Evolutionary conservation across 371 early-diverging fungal species (phyloP).

Genomic region (Mucor mucedo): DNA sequence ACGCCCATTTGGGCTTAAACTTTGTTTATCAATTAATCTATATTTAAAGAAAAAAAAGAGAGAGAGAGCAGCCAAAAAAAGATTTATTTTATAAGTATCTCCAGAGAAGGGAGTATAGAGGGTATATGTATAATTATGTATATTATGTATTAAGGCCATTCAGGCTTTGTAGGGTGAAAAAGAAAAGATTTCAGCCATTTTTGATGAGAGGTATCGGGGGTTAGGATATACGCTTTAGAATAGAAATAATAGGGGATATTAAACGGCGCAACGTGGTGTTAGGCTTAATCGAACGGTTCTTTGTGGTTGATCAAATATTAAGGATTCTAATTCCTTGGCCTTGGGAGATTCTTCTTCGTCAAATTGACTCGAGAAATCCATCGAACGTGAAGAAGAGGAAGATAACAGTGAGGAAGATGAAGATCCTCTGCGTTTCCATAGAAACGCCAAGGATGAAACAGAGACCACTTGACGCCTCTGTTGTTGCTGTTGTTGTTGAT

Average conservation of each 20-base stretch:
- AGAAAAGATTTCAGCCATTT: background rate
- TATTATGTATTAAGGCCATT: too few species aligned
- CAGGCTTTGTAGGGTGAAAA: background rate
- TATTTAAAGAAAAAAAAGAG: too few species aligned
- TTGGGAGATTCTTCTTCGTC: conserved; percentile 22
- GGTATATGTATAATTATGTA: too few species aligned
- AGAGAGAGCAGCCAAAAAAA: too few species aligned
- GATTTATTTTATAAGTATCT: too few species aligned
- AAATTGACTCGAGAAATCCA: background rate
- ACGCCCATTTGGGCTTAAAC: too few species aligned
- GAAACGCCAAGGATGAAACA: conserved; percentile 12
- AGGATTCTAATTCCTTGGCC: conserved; percentile 33
- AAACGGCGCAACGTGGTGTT: conserved; percentile 33
- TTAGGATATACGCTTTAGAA: background rate
- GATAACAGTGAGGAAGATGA: conserved; percentile 16
- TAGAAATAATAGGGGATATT: background rate
- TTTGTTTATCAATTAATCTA: too few species aligned
- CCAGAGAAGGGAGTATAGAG: too few species aligned
- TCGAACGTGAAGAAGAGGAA: conserved; percentile 9
- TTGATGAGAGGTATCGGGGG: too few species aligned
- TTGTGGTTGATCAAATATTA: conserved; percentile 37
- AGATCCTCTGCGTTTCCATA: conserved; percentile 27
- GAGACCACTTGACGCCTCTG: conserved; percentile 13
- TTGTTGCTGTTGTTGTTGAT: conserved; percentile 4
- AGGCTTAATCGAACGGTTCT: conserved; percentile 33